Evolutionary conservation across 352 stramenopile species (phyloP).

Genomic region (Thraustochytrium striatum): DNA sequence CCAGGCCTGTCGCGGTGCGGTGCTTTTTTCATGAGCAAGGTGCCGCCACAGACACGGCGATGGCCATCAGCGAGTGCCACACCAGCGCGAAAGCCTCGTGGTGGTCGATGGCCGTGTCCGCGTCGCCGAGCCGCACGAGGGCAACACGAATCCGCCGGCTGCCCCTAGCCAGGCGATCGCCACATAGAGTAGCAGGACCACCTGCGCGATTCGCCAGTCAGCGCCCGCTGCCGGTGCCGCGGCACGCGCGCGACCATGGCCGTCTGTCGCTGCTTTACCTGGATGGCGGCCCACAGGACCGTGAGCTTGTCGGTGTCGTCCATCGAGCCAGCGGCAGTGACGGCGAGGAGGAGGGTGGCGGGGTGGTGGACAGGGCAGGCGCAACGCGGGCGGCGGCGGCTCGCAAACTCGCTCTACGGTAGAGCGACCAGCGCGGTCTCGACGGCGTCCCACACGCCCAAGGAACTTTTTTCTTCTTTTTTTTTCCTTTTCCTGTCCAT

Average conservation of each 20-base stretch:
- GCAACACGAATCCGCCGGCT: neutral
- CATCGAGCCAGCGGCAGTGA: neutral
- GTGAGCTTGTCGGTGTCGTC: constrained; percentile 40
- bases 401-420: too few species aligned
- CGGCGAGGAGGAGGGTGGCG: too few species aligned
- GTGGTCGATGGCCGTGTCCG: neutral
- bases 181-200: constrained; percentile 26
- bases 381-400: too few species aligned
- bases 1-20: constrained; percentile 22
- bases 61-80: constrained; percentile 10
- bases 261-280: constrained; percentile 2
- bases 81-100: constrained; percentile 45
- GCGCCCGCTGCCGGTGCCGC: too few species aligned
- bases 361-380: too few species aligned
- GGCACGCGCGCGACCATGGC: neutral
- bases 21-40: constrained; percentile 45
- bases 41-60: constrained; percentile 27
- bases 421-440: too few species aligned
- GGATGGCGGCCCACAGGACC: constrained; percentile 37
- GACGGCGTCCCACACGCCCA: too few species aligned
- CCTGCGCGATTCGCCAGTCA: neutral
- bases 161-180: constrained; percentile 26
- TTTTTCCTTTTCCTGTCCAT: too few species aligned
- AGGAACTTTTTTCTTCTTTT: too few species aligned
- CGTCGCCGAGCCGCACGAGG: neutral